phyloP scores from a whole-genome alignment of 768 basidiomycete species.

The Lanmaoa rubissima region DNA sequence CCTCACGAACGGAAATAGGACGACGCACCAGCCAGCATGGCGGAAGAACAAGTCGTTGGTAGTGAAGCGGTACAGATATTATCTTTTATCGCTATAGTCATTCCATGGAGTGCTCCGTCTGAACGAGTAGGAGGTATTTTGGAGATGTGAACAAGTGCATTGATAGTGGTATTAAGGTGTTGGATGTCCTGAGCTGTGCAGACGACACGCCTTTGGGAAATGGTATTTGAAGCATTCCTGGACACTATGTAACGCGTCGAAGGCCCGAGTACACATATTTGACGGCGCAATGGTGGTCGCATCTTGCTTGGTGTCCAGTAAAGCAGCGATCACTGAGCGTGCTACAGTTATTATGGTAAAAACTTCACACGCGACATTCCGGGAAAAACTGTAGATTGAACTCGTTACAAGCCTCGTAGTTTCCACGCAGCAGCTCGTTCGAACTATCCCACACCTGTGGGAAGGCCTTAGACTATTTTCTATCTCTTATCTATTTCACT shows the following conservation, averaged over 20 bases:
- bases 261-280: neutral
- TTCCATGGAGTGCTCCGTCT: slow-evolving; percentile 36
- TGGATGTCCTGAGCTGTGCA: slow-evolving; percentile 5
- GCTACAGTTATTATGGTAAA: too few relatives aligned
- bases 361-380: too few relatives aligned
- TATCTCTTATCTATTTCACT: neutral
- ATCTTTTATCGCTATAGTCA: slow-evolving; percentile 77
- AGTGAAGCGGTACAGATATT: slow-evolving; percentile 72
- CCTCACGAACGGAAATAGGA: neutral
- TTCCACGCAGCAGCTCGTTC: too few relatives aligned
- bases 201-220: slow-evolving; percentile 5
- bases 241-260: neutral
- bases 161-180: slow-evolving; percentile 41
- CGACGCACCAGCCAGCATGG: slow-evolving; percentile 60
- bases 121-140: neutral
- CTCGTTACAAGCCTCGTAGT: too few relatives aligned
- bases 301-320: neutral
- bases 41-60: slow-evolving; percentile 77
- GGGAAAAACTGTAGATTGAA: too few relatives aligned
- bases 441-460: neutral
- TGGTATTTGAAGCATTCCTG: neutral
- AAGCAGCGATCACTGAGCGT: too few relatives aligned
- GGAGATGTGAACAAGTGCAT: slow-evolving; percentile 50
- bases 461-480: neutral
- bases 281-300: neutral